Base-by-base conservation (phyloP, 2,329 filamentous ascomycete genomes). In the Cladosporium cucumerinum region DNA sequence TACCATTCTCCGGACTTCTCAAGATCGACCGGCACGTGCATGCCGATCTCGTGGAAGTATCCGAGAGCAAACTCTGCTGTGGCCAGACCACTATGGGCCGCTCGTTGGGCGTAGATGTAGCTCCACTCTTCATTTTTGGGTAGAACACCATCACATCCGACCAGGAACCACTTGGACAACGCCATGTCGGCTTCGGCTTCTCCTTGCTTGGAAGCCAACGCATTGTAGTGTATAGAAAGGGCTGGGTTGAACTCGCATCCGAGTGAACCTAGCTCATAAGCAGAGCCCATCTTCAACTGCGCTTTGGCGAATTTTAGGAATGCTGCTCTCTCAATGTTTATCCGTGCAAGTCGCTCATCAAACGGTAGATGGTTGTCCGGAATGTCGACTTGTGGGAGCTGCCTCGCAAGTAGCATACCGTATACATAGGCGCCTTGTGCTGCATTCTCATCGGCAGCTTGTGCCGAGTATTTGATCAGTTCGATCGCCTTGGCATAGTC, bases 101-200 rank as follows among this genome's bases (percentile, higher is more conserved):
- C 95, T 69, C 94, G 87, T 71, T 94, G 87, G 1, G 95, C 95
- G 74, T 97, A 98, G 60, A 87, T 89, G 78, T 91, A 99, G 7
- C 95, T 94, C 57, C 98, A 81, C 75, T 94, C 90, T 78, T 99
- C 95, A 73, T 97, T 98, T 83, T 98, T 98, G 66, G 91, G 86
- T 74, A 99, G 97, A 7, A 96, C 84, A 25, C 89, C 90, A 70
- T 98, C 94, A 69, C 95, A 93, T 2, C 95, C 95, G 73, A 96
- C 98, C 30, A 99, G 84, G 75, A 98, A 99, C 95, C 95, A 99
- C 78, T 97, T 95, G 78, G 94, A 98, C 67, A 99, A 93, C 30
- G 94, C 93, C 79, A 99, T 90, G 66, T 97, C 93, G 0, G 94
- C 95, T 76, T 99, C 95, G 0, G 93, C 84, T 72, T 98, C 93